Evolutionary conservation across 106 monocot genomes (phyloP), one percentile per base, ranked within the genome.

Genomic region (Dendrobium nobile): DNA sequence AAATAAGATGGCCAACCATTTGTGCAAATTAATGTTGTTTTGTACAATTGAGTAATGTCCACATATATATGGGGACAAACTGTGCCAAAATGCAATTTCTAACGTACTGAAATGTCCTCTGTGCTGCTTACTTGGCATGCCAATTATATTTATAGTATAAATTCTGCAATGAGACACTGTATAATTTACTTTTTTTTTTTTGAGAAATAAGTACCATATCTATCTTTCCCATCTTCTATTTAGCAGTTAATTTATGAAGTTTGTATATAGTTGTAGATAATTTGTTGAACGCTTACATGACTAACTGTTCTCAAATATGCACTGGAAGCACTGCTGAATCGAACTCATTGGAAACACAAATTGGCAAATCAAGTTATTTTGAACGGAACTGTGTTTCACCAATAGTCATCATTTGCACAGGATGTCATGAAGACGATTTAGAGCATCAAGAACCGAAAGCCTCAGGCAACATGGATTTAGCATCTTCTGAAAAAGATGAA

Each of bases 311-410:
- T 48, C 76, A 76, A 76, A 76, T 47, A 6, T 47, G 48, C 76
- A 76, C 80, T 47, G 44, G 10, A 80, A 79, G 16, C 27, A 20
- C 67, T 74, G 56, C 40, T 68, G 83, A 79, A 31, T 64, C 61
- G 44, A 16, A 11, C 9, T 37, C 64, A 18, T 67, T 67, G 18
- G 72, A 83, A 54, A 31, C 61, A 81, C 73, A 41, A 31, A 27
- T 24, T 73, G 70, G 28, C 65, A 77, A 76, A 26, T 43, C 61
- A 77, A 81, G 77, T 82, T 91, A 75, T 51, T 54, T 28, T 72
- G 87, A 87, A 78, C 72, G 83, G 65, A 84, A 74, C 33, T 89
- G 84, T 85, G 87, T 85, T 76, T 89, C 88, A 45, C 84, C 84
- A 28, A 83, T 82, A 26, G 67, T 85, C 13, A 88, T 89, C 33